These are phyloP conservation scores for Lactarius hatsudake DNA, from an alignment of 768 basidiomycete species.

Conservation along the genomic window DNA sequence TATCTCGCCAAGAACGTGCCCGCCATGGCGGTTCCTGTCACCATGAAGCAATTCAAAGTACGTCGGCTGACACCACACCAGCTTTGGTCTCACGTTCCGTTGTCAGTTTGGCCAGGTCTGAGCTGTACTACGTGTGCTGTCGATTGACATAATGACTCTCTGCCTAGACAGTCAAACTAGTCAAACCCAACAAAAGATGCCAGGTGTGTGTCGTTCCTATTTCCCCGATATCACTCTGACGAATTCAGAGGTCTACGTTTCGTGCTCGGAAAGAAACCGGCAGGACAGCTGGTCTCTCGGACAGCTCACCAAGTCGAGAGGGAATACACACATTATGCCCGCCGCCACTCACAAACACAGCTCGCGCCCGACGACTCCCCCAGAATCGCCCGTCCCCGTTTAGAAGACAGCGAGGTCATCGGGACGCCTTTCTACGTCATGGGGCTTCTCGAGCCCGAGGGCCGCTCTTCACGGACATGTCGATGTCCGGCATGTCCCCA, in stretches of 20 bases:
- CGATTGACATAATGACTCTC: background rate
- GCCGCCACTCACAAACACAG: conserved; percentile 76
- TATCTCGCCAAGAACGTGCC: conserved; percentile 61
- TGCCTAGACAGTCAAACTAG: conserved; percentile 72
- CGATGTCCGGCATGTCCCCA: conserved; percentile 66
- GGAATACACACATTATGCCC: conserved; percentile 79
- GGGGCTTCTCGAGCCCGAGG: conserved; percentile 89
- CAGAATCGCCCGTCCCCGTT: conserved; percentile 65
- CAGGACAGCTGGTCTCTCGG: conserved; percentile 77
- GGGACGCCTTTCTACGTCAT: conserved; percentile 95
- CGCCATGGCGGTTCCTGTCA: conserved; percentile 59
- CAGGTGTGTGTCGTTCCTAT: conserved; percentile 43
- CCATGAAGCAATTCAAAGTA: conserved; percentile 92
- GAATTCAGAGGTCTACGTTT: conserved; percentile 49
- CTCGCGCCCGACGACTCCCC: conserved; percentile 44
- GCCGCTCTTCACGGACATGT: conserved; percentile 84
- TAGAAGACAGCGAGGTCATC: conserved; percentile 76
- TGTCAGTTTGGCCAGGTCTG: conserved; percentile 84
- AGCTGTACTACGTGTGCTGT: background rate
- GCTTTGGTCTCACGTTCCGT: background rate
- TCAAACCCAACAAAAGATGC: conserved; percentile 95
- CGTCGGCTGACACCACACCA: conserved; percentile 26
- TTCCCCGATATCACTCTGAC: conserved; percentile 10
- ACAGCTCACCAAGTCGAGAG: conserved; percentile 97
- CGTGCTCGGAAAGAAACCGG: conserved; percentile 92